Evolutionary conservation across 352 stramenopile species (phyloP).

Genomic region (Blastocystis sp.): DNA sequence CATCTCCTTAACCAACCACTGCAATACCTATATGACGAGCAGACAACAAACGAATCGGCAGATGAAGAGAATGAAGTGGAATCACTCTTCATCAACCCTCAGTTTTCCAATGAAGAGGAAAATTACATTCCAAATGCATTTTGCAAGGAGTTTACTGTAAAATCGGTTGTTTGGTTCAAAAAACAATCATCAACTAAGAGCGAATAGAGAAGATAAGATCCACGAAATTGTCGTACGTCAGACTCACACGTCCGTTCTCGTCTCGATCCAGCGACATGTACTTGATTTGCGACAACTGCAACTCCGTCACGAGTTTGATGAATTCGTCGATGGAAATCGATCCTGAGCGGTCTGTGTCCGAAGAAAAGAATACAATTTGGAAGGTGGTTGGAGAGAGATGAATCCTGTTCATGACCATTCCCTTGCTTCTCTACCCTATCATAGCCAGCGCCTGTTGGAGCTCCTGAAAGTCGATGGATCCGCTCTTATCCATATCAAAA

Average conservation of each 20-base stretch:
- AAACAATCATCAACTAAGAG: background rate
- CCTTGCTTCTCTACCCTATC: background rate
- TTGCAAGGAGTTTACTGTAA: conserved; percentile 23
- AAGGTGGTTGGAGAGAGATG: conserved; percentile 23
- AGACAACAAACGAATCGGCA: background rate
- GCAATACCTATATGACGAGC: conserved; percentile 32
- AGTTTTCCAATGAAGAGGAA: background rate
- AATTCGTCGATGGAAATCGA: conserved; percentile 52
- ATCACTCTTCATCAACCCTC: background rate
- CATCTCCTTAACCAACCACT: background rate
- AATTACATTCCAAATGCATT: conserved; percentile 10
- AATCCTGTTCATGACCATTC: background rate
- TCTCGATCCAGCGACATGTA: conserved; percentile 46
- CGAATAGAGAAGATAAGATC: conserved; percentile 53
- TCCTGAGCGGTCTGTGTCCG: conserved; percentile 39
- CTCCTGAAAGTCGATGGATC: conserved; percentile 46
- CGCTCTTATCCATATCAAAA: conserved; percentile 46
- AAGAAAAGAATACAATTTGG: conserved; percentile 51
- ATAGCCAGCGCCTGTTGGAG: conserved; percentile 17
- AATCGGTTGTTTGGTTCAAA: conserved; percentile 16
- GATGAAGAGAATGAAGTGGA: background rate
- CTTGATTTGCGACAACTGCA: conserved; percentile 42
- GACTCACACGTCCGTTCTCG: background rate
- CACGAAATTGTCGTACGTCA: conserved; percentile 38
- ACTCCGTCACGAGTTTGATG: conserved; percentile 42